phyloP scores from a whole-genome alignment of 2,329 filamentous ascomycete genomes.

The Davidsoniella neocaledoniae region DNA sequence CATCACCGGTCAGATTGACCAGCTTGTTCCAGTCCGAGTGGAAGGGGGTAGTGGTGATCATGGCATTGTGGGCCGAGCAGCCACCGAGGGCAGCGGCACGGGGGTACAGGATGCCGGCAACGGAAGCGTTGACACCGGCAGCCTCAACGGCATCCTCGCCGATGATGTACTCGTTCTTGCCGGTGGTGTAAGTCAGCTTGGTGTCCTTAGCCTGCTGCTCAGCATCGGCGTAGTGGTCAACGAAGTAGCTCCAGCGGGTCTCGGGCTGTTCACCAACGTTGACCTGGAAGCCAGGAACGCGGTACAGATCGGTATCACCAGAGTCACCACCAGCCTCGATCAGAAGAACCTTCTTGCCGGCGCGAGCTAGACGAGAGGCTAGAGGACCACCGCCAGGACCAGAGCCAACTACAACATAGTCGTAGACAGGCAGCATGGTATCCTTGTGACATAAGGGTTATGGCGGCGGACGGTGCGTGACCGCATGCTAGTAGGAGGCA shows the following conservation, averaged over 20 bases:
- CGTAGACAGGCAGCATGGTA: slow-evolving; percentile 22
- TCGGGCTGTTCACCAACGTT: slow-evolving; percentile 17
- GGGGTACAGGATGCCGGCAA: slow-evolving; percentile 22
- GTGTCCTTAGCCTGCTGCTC: slow-evolving; percentile 25
- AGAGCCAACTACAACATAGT: slow-evolving; percentile 43
- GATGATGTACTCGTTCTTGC: slow-evolving; percentile 6
- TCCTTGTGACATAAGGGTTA: slow-evolving; percentile 6
- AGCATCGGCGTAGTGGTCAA: slow-evolving; percentile 36
- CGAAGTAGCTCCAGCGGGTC: slow-evolving; percentile 40
- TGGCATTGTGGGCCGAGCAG: slow-evolving; percentile 20
- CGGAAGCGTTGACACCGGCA: slow-evolving; percentile 16
- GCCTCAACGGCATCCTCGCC: neutral
- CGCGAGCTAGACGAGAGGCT: slow-evolving; percentile 36
- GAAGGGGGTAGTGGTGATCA: slow-evolving; percentile 18
- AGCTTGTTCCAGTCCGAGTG: slow-evolving; percentile 24
- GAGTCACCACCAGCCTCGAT: slow-evolving; percentile 43
- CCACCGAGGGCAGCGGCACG: slow-evolving; percentile 23
- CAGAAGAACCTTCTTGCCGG: slow-evolving; percentile 38
- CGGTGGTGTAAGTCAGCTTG: slow-evolving; percentile 22
- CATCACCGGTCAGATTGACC: slow-evolving; percentile 25
- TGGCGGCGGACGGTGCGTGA: neutral
- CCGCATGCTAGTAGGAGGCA: neutral
- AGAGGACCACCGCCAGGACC: slow-evolving; percentile 39
- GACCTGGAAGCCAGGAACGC: slow-evolving; percentile 17
- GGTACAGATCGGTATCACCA: slow-evolving; percentile 19